Evolutionary conservation across 2,329 filamentous ascomycete species (phyloP), one percentile per base, ranked within the genome.

Genomic region (Stachybotrys elegans): DNA sequence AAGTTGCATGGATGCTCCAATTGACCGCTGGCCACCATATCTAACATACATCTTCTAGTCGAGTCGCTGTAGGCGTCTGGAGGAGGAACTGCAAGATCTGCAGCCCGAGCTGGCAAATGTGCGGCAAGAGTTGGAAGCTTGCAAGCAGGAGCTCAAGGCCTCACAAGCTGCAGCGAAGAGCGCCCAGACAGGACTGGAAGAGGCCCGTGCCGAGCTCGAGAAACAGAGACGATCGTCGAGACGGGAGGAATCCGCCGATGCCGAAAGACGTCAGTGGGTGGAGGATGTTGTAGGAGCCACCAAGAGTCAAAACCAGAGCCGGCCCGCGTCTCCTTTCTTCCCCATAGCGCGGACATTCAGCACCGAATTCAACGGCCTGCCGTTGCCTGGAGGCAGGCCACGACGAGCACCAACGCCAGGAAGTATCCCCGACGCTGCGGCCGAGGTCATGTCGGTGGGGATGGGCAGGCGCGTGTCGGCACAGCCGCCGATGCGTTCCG

Each of bases 1-100:
- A 75, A 67, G 82, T 69, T 34, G n/a, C 14, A 42, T 17, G 19
- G 4, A 16, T 13, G 29, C 20, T n/a, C 20, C 19, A 29, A 16
- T 22, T 16, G 22, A 21, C 4, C 7, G 12, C 4, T 32, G 16
- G 8, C n/a, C 16, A 23, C 16, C 32, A 39, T 43, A 22, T n/a
- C n/a, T n/a, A n/a, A n/a, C n/a, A 42, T 20, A 20, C 31, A 34
- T 21, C 22, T 34, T 25, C 5, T 46, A 89, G 78, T 86, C 86
- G 25, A 68, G 68, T 17, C 75, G 76, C n/a, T 71, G 70, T 37
- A 77, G 88, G 54, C 79, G 76, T 43, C 71, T 86, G 19, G 90
- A 95, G 61, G 88, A 95, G 52, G 90, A 97, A 52, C 67, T 95
- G 6, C 89, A 96, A 56, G 77, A 79, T 42, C 71, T 79, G 49